These are phyloP conservation scores for Chenopodium suecicum DNA, from an alignment of 148 eudicot genomes.

Conservation along the genomic window DNA sequence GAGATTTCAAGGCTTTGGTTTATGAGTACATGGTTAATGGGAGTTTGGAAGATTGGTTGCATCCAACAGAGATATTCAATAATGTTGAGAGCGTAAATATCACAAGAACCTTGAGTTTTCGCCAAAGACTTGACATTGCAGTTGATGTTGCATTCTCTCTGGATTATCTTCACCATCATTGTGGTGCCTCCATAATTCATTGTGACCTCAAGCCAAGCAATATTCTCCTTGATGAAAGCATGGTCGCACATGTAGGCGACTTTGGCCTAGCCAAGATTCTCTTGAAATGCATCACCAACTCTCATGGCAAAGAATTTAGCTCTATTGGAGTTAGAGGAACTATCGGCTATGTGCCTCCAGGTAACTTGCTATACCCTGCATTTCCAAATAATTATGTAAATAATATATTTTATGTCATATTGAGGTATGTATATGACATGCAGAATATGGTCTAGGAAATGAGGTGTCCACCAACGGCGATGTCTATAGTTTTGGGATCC, in stretches of 20 bases:
- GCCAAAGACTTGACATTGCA: conserved; percentile 20
- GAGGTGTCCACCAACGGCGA: conserved; percentile 23
- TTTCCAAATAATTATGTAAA: too few species aligned
- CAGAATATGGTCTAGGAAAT: conserved; percentile 34
- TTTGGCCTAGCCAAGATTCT: conserved; percentile 43
- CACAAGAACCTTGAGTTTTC: neutral
- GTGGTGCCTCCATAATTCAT: conserved; percentile 27
- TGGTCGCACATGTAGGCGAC: conserved; percentile 39
- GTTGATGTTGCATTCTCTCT: conserved; percentile 38
- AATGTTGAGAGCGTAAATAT: neutral
- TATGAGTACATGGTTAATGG: conserved; percentile 22
- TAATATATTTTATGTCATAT: neutral
- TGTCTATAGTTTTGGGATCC: conserved; percentile 27
- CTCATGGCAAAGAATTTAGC: conserved; percentile 2
- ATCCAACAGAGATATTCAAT: neutral
- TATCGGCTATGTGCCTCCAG: neutral
- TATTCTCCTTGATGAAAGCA: conserved; percentile 32
- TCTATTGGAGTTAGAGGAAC: conserved; percentile 19
- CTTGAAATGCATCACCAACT: neutral
- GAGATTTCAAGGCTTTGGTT: conserved; percentile 24
- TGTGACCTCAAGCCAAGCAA: conserved; percentile 43
- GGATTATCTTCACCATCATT: conserved; percentile 36
- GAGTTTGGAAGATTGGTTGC: conserved; percentile 23
- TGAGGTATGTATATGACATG: neutral
- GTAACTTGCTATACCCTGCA: neutral